A percentile compares a stretch with the other conserved stretches of the same genome.
Conservation (phyloP, 1,139 yeast species). For the Blastobotrys raffinosifermentans region DNA sequence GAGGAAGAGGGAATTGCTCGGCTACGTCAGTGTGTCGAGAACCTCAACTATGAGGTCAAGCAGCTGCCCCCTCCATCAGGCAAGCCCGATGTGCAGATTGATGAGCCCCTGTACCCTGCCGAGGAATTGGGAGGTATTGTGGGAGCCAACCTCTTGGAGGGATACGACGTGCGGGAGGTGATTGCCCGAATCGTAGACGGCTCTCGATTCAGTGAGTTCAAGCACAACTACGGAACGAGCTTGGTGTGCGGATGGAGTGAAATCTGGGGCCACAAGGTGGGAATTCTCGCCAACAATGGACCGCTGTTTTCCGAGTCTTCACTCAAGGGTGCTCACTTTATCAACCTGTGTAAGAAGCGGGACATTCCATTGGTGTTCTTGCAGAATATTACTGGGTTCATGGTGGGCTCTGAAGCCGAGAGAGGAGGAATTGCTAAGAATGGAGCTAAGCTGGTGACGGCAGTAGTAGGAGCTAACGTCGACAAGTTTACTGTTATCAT, state of each 20-base stretch:
- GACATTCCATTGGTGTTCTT: conserved; percentile 32
- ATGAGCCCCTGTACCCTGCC: conserved; percentile 31
- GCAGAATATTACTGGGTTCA: conserved; percentile 34
- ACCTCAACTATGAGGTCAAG: conserved; percentile 21
- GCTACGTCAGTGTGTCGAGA: conserved; percentile 29
- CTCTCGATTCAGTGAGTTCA: conserved; percentile 31
- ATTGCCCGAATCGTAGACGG: conserved; percentile 35
- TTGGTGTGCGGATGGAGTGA: conserved; percentile 31
- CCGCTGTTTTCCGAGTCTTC: conserved; percentile 33
- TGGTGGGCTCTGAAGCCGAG: conserved; percentile 36
- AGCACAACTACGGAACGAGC: conserved; percentile 31
- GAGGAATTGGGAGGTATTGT: conserved; percentile 32
- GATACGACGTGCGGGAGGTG: conserved; percentile 33
- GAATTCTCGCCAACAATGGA: conserved; percentile 34
- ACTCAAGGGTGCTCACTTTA: conserved; percentile 34
- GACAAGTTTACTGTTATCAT: conserved; percentile 33
- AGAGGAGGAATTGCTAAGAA: conserved; percentile 35
- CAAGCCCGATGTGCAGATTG: conserved; percentile 13
- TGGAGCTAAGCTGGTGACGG: conserved; percentile 34
- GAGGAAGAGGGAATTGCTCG: conserved; percentile 33
- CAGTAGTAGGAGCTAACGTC: conserved; percentile 33
- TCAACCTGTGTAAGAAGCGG: conserved; percentile 33
- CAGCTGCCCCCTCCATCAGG: conserved; percentile 6
- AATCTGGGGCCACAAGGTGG: conserved; percentile 32
- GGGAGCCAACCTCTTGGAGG: conserved; percentile 30